Evolutionary conservation across 2,329 filamentous ascomycete genomes (phyloP).

Genomic region (Plectosphaerella sp.): DNA sequence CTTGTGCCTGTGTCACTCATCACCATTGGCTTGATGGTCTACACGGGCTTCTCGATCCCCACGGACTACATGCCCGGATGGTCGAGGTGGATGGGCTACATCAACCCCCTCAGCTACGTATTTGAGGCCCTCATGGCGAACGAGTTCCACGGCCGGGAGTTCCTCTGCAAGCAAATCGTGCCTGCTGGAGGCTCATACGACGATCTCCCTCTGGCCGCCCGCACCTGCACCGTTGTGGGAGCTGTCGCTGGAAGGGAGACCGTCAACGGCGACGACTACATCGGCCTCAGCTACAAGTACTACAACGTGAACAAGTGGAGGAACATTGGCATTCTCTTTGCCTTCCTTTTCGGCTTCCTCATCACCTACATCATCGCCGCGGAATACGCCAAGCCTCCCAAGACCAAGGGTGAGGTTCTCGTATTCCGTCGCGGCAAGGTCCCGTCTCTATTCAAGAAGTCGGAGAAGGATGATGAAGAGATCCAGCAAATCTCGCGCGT

Average conservation of each 20-base stretch:
- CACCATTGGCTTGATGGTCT: slow-evolving; percentile 63
- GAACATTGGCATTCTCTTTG: slow-evolving; percentile 66
- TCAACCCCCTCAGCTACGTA: slow-evolving; percentile 73
- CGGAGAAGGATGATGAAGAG: slow-evolving; percentile 7
- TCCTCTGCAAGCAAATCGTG: slow-evolving; percentile 43
- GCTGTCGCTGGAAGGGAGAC: slow-evolving; percentile 32
- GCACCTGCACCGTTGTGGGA: slow-evolving; percentile 40
- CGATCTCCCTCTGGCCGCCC: slow-evolving; percentile 29
- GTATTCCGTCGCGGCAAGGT: slow-evolving; percentile 47
- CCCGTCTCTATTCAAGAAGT: slow-evolving; percentile 35
- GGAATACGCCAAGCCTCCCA: slow-evolving; percentile 61
- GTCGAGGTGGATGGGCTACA: slow-evolving; percentile 79
- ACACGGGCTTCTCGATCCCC: slow-evolving; percentile 65
- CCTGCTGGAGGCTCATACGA: slow-evolving; percentile 34
- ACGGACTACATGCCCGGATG: slow-evolving; percentile 69
- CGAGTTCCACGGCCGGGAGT: slow-evolving; percentile 68
- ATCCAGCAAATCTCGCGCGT: background rate
- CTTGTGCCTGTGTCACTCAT: slow-evolving; percentile 52
- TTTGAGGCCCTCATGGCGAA: slow-evolving; percentile 82
- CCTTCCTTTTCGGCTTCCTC: slow-evolving; percentile 57
- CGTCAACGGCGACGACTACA: slow-evolving; percentile 40
- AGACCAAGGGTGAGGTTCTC: slow-evolving; percentile 72
- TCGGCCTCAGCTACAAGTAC: slow-evolving; percentile 39
- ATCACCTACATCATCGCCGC: slow-evolving; percentile 56
- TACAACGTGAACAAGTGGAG: slow-evolving; percentile 42